Percentiles rank a stretch among this genome's conserved stretches.
Conservation (phyloP, 805 yeast genomes). For the Tetrapisispora arboricola region DNA sequence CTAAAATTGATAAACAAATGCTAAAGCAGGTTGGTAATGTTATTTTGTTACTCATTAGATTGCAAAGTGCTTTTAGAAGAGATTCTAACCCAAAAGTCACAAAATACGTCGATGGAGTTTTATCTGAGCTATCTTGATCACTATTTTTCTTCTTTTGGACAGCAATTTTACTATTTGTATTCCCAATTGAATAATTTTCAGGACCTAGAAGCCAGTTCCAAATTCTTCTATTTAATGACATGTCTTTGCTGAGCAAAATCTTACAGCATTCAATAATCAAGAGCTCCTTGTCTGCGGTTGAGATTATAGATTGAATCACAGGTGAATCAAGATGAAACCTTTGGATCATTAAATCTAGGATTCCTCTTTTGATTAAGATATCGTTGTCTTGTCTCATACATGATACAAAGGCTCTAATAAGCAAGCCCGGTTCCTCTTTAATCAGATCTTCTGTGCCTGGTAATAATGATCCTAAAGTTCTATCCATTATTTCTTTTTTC, state of each 20-base stretch:
- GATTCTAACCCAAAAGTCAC: constrained; percentile 40
- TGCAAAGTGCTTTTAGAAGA: constrained; percentile 44
- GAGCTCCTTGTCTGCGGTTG: constrained; percentile 43
- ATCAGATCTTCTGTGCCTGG: constrained; percentile 51
- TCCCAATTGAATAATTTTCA: constrained; percentile 5
- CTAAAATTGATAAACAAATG: constrained; percentile 68
- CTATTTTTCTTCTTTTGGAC: background rate
- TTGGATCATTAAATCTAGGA: constrained; percentile 66
- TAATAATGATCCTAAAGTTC: constrained; percentile 36
- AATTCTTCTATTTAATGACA: constrained; percentile 87
- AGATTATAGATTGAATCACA: constrained; percentile 39
- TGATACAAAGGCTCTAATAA: constrained; percentile 61
- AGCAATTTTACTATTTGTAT: background rate
- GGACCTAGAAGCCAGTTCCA: constrained; percentile 95
- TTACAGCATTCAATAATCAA: constrained; percentile 54
- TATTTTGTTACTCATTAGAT: constrained; percentile 31
- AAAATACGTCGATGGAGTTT: constrained; percentile 37
- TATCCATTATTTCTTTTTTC: background rate
- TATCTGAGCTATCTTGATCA: background rate
- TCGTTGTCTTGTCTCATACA: constrained; percentile 59
- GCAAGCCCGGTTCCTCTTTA: constrained; percentile 70
- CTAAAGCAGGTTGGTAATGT: constrained; percentile 41
- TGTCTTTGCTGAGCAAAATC: constrained; percentile 71
- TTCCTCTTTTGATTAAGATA: constrained; percentile 75
- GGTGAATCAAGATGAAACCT: constrained; percentile 57